Base-by-base conservation (phyloP, 2,329 filamentous ascomycete genomes). In the Coleophoma crateriformis region DNA sequence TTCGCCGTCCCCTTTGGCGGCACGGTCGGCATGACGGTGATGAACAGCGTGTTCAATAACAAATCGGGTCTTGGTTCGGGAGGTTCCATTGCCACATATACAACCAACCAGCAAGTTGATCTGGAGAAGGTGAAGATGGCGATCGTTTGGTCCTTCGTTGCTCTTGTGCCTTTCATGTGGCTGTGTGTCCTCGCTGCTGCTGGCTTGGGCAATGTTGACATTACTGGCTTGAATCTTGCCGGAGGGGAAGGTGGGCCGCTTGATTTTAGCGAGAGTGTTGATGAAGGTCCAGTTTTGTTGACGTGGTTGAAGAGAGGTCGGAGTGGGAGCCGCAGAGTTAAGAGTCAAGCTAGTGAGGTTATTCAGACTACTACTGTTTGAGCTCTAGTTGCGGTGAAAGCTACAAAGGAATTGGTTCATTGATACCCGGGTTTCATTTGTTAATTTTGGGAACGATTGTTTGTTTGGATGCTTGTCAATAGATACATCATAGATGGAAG, bases 31-130 rank as follows among this genome's bases (percentile, higher is more conserved):
- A 68, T 87, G 48, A 84, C 82, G 1, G 73, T 86, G 58, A 86
- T 87, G 83, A 77, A 79, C 14, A 73, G 77, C 7, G 81, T 87
- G 1, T 86, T 85, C 62, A 84, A 84, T 59, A 87, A 87, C 53
- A 67, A 62, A 7, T 63, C 63, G 2, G 64, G 7, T 55, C 27
- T 58, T 5, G 66, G 73, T 34, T 52, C 58, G 10, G 50, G 59
- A 7, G 58, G 72, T 3, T 65, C 72, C 0, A 43, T 60, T 2
- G 63, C 56, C 0, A 57, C 63, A 8, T 69, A 72, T 45, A 55
- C 63, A 0, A 33, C 20, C 6, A 57, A 63, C 10, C 69, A 72
- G 45, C 55, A 63, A 0, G 15, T 15, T 12, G 64, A 78, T 2
- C 66, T 70, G 4, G 61, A 69, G n/a, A 66, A 67, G 3, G 74